These are phyloP conservation scores for Microbotryomycetes sp. DNA, from an alignment of 1,284 basidiomycete genomes.

Conservation along the genomic window DNA sequence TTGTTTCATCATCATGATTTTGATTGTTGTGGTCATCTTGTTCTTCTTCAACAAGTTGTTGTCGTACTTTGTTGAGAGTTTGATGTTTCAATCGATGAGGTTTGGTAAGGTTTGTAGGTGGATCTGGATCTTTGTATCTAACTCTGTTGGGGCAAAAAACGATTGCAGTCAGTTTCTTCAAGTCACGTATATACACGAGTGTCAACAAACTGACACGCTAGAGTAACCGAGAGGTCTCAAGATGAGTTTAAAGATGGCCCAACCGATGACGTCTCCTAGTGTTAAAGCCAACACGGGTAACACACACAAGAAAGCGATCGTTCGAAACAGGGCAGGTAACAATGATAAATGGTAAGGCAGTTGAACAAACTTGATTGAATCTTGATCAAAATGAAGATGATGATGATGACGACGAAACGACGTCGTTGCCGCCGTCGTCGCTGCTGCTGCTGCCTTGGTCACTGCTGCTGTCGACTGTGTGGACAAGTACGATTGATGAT, in stretches of 20 bases:
- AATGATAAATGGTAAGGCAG: constrained; percentile 11
- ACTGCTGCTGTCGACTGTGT: no score
- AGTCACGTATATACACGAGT: background rate
- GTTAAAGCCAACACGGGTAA: constrained; percentile 15
- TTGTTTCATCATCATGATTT: no score
- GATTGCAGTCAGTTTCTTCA: background rate
- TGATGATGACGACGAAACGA: no score
- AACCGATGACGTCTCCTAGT: constrained; percentile 23
- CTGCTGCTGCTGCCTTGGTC: no score
- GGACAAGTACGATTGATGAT: no score
- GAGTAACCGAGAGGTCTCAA: constrained; percentile 26
- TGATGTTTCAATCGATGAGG: no score
- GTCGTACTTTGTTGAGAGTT: no score
- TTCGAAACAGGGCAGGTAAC: constrained; percentile 16
- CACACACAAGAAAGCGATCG: constrained; percentile 16
- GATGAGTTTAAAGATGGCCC: constrained; percentile 17
- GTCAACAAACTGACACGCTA: constrained; percentile 17
- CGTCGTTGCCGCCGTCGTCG: no score
- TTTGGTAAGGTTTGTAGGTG: constrained; percentile 10
- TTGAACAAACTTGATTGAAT: background rate
- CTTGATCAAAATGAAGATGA: no score
- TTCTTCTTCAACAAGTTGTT: no score
- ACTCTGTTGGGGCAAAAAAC: background rate
- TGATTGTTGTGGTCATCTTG: no score
- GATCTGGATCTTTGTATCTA: constrained; percentile 31